A percentile compares a stretch with the other conserved stretches of the same genome.
These are phyloP conservation scores for Dacryopinax primogenitus DNA, from an alignment of 768 basidiomycete species.

Conservation along the genomic window DNA sequence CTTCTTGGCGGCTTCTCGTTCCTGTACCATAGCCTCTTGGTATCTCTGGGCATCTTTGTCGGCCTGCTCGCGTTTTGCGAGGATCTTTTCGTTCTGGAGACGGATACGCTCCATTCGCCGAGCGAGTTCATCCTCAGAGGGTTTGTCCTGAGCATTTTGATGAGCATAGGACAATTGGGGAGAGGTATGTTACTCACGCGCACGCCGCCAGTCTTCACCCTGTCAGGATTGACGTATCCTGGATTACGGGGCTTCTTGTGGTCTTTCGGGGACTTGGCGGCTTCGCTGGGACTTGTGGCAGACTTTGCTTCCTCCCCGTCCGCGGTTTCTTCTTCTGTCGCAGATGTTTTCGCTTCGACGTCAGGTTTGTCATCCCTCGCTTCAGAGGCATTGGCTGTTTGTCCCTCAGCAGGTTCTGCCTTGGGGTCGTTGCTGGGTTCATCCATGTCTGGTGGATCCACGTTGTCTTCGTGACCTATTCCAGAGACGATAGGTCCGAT, in stretches of 20 bases:
- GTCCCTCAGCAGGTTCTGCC: not conserved
- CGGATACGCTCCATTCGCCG: conserved; percentile 58
- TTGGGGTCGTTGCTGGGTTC: not conserved
- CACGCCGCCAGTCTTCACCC: conserved; percentile 68
- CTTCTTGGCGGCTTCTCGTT: not conserved
- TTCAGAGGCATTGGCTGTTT: not conserved
- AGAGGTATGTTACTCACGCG: conserved; percentile 36
- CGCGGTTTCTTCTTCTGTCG: not conserved
- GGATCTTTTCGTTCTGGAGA: conserved; percentile 65
- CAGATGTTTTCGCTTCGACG: not conserved
- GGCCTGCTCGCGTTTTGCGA: conserved; percentile 40
- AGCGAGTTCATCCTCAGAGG: conserved; percentile 50
- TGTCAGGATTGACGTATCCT: conserved; percentile 61
- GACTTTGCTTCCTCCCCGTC: not conserved
- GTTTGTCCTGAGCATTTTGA: conserved; percentile 42
- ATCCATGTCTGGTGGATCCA: not conserved
- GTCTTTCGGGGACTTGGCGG: conserved; percentile 23
- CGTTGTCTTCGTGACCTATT: too few species aligned
- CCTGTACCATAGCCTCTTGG: not conserved
- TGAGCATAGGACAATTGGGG: not conserved
- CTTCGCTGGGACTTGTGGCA: not conserved
- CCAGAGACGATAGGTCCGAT: not conserved
- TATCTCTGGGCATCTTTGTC: conserved; percentile 1
- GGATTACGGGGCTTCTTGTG: conserved; percentile 46
- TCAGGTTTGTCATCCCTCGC: not conserved